Evolutionary conservation across 257 asterid genomes (phyloP), one percentile per base, ranked within the genome.

Genomic region (Nicotiana tabacum): DNA sequence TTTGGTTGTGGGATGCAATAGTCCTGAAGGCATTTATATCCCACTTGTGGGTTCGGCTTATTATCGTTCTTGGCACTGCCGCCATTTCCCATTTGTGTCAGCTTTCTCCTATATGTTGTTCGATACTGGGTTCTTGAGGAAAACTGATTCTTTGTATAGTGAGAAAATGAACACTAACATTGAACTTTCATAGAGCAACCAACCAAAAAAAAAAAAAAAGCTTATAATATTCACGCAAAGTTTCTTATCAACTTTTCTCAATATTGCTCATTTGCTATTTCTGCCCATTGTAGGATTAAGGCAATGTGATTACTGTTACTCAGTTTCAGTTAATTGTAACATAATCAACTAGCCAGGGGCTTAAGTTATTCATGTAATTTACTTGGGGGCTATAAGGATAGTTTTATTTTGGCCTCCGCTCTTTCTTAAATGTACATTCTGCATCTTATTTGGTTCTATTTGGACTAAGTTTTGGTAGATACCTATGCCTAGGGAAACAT

Each of bases 1-100:
- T 89, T 85, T 92, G 92, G 97, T 86, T 81, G 18, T 95, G 99
- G 97, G 70, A 86, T 17, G 55, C 86, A 30, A 69, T 87, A 80
- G 90, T 92, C 48, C 48, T 89, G 15, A 68, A 89, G 79, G 87
- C 85, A 46, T 95, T 89, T 84, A 18, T 58, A 10, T 85, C 96
- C 21, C 64, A 27, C 18, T 9, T 91, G 80, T 87, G 90, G 93
- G 91, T 86, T 81, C 89, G 91, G 85, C 81, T 87, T 77, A 2
- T 88, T 18, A 83, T 91, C 16, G 62, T 81, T 85, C 58, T 88
- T 10, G 92, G 92, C 77, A 83, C 91, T 8, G 55, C 83, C 32
- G 90, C 58, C 21, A 21, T 21, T 21, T 21, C 21, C 27, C 30
- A 78, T 84, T 55, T 77, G 86, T 81, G 62, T 83, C 51, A 84